phyloP scores from a whole-genome alignment of 768 basidiomycete species.

The Pisolithus tinctorius region DNA sequence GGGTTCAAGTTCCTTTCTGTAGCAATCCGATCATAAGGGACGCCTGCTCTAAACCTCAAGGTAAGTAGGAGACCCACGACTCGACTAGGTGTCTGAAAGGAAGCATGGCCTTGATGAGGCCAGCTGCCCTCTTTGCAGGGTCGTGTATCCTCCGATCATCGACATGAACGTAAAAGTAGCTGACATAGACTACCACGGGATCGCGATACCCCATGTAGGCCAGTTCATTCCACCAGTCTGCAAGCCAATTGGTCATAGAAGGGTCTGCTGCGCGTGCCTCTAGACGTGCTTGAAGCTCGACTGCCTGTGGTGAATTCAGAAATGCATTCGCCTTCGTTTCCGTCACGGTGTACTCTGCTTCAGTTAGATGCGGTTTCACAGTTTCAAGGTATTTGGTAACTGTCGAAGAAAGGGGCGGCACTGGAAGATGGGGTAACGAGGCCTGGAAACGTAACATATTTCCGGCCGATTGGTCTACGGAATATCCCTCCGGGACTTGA shows the following conservation, averaged over 20 bases:
- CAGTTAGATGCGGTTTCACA: constrained; percentile 68
- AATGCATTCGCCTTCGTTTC: constrained; percentile 58
- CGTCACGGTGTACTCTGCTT: constrained; percentile 55
- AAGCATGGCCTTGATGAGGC: constrained; percentile 77
- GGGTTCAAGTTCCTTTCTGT: constrained; percentile 73
- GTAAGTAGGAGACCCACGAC: constrained; percentile 40
- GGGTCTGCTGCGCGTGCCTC: constrained; percentile 64
- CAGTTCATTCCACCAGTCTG: constrained; percentile 96
- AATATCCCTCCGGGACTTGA: constrained; percentile 38
- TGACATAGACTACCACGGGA: constrained; percentile 85
- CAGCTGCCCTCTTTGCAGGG: constrained; percentile 71
- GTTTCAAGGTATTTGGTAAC: constrained; percentile 84
- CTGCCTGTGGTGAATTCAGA: constrained; percentile 57
- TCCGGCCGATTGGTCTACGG: constrained; percentile 47
- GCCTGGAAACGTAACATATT: constrained; percentile 72
- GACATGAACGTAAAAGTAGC: constrained; percentile 91
- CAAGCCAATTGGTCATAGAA: constrained; percentile 72
- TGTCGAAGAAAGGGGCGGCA: constrained; percentile 79
- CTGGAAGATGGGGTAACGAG: constrained; percentile 71
- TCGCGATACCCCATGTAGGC: constrained; percentile 88
- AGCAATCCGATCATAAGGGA: not conserved
- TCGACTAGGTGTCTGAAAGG: constrained; percentile 82
- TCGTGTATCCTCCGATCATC: constrained; percentile 49
- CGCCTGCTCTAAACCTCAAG: not conserved
- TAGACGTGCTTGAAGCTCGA: constrained; percentile 72